These are phyloP conservation scores for Beta vulgaris DNA, from an alignment of 148 eudicot species.

Conservation along the genomic window DNA sequence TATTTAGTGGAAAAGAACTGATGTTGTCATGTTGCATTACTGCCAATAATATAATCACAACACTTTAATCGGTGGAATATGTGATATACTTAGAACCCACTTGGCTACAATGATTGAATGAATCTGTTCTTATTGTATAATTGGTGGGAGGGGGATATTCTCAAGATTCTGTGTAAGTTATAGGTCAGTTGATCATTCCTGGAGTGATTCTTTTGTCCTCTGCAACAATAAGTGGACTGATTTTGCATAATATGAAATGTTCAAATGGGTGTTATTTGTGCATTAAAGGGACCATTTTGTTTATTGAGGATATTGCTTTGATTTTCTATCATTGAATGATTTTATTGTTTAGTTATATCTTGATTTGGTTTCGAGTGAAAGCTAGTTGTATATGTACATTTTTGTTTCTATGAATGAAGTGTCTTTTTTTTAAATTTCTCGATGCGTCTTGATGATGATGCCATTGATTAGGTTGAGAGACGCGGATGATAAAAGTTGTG, in stretches of 20 bases:
- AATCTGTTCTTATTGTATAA: not conserved
- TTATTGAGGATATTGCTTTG: not conserved
- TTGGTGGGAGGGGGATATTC: conserved; percentile 12
- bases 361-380: not conserved
- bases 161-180: conserved; percentile 5
- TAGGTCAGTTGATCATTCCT: conserved; percentile 12
- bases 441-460: not conserved
- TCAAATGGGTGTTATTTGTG: conserved; percentile 12
- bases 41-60: conserved; percentile 16
- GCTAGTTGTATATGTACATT: not conserved
- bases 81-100: not conserved
- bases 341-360: not conserved
- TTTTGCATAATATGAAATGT: conserved; percentile 1
- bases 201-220: not conserved
- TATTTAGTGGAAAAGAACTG: not conserved
- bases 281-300: conserved; percentile 9
- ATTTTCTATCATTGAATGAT: conserved; percentile 9
- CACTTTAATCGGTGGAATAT: conserved; percentile 19
- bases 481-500: not conserved
- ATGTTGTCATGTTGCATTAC: conserved; percentile 22
- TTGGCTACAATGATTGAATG: not conserved
- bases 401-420: too few species aligned
- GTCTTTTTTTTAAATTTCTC: not conserved
- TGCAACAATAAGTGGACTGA: conserved; percentile 3
- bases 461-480: not conserved